Percentiles rank a stretch among this genome's conserved stretches.
Conservation (phyloP, 202 grass and related monocot genomes). For the Cymbopogon flexuosus region DNA sequence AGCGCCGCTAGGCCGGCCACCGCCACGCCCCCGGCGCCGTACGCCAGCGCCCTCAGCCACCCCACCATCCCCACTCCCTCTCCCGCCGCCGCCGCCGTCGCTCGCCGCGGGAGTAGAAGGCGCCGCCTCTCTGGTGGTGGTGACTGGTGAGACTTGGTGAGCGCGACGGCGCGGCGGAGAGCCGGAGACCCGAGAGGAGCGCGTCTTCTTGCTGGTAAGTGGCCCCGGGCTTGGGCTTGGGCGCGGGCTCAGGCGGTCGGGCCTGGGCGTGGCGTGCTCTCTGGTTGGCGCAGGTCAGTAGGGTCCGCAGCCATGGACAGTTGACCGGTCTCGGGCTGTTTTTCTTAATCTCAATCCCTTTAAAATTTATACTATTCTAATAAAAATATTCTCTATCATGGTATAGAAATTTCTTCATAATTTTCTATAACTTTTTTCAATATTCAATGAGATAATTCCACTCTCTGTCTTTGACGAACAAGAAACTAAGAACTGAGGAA, state of each 20-base stretch:
- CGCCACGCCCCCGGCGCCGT: constrained; percentile 72
- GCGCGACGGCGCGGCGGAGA: not conserved
- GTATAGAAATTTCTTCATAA: not conserved
- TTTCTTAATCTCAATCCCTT: not conserved
- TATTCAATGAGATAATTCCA: too few species aligned
- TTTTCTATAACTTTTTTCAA: not conserved
- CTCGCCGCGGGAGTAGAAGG: constrained; percentile 25
- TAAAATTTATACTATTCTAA: not conserved
- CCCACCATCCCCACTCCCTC: constrained; percentile 49
- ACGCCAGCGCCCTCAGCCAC: constrained; percentile 67
- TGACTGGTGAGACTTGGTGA: not conserved
- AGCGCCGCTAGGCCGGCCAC: constrained; percentile 67
- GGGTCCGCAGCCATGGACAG: not conserved
- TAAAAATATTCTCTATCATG: not conserved
- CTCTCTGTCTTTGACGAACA: too few species aligned
- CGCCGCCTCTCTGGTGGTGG: constrained; percentile 22
- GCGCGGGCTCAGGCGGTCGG: not conserved
- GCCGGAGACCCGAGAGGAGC: not conserved
- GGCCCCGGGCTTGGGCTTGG: constrained; percentile 17
- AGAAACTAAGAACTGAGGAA: too few species aligned
- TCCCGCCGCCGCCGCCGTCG: constrained; percentile 29
- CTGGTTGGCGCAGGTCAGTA: not conserved
- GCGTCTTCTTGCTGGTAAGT: constrained; percentile 2
- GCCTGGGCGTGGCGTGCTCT: not conserved
- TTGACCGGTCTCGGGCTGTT: not conserved